These are phyloP conservation scores for Tylopilus subfusipes DNA, from an alignment of 768 basidiomycete genomes.

Conservation along the genomic window DNA sequence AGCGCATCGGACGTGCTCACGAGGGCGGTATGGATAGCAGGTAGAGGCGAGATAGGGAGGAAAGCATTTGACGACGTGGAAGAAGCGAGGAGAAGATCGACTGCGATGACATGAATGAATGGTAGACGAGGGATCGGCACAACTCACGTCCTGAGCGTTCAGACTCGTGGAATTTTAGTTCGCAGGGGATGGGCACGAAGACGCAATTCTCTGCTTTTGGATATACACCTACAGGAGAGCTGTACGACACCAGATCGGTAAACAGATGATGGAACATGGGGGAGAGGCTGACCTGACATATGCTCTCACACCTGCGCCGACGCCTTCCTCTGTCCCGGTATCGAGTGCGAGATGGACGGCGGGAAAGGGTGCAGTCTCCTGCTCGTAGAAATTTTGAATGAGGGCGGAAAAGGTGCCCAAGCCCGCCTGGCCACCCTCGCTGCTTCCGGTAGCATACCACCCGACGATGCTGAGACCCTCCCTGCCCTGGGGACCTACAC, in stretches of 20 bases:
- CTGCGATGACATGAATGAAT: slow-evolving; percentile 37
- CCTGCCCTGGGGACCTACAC: slow-evolving; percentile 20
- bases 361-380: slow-evolving; percentile 84
- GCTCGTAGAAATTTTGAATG: slow-evolving; percentile 96
- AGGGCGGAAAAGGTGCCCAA: slow-evolving; percentile 94
- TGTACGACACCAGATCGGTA: slow-evolving; percentile 27
- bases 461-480: slow-evolving; percentile 91
- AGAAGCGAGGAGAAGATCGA: slow-evolving; percentile 71
- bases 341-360: slow-evolving; percentile 91
- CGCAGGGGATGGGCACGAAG: slow-evolving; percentile 88
- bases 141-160: slow-evolving; percentile 83
- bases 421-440: slow-evolving; percentile 30
- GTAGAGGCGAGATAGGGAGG: slow-evolving; percentile 61
- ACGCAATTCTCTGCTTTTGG: slow-evolving; percentile 94
- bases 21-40: slow-evolving; percentile 45
- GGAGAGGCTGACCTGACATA: slow-evolving; percentile 66
- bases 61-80: slow-evolving; percentile 35
- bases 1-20: slow-evolving; percentile 70
- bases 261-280: slow-evolving; percentile 4
- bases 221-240: slow-evolving; percentile 83
- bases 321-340: slow-evolving; percentile 66
- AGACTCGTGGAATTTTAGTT: slow-evolving; percentile 75
- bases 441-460: slow-evolving; percentile 84
- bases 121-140: neutral
- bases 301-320: slow-evolving; percentile 75